These are phyloP conservation scores for Thermomucor indicae-seudaticae DNA, from an alignment of 371 early-diverging fungal species.

Conservation along the genomic window DNA sequence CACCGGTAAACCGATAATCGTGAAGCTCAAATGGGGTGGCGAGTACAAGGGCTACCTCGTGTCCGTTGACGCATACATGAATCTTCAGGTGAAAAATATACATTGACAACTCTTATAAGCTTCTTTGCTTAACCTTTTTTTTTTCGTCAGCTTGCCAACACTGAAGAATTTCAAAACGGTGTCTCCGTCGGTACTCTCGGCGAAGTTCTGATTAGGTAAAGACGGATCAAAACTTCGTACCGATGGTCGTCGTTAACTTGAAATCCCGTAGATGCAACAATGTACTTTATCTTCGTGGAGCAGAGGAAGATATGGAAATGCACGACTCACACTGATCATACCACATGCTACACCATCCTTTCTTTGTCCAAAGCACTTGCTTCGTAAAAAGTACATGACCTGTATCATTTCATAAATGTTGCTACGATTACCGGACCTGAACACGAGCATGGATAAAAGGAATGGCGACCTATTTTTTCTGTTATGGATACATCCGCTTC, in stretches of 20 bases:
- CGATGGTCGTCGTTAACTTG: not conserved
- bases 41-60: constrained; percentile 94
- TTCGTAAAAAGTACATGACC: too few relatives aligned
- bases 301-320: constrained; percentile 57
- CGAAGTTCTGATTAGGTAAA: constrained; percentile 88
- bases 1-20: constrained; percentile 88
- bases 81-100: constrained; percentile 77
- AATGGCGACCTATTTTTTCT: too few relatives aligned
- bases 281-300: constrained; percentile 78
- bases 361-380: too few relatives aligned
- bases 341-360: too few relatives aligned
- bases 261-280: constrained; percentile 74
- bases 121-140: too few relatives aligned
- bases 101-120: too few relatives aligned
- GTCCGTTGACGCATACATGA: constrained; percentile 97
- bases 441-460: too few relatives aligned
- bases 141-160: constrained; percentile 85
- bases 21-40: constrained; percentile 97
- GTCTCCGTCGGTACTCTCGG: constrained; percentile 84
- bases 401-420: too few relatives aligned
- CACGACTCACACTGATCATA: too few relatives aligned
- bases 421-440: too few relatives aligned
- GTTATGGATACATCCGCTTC: too few relatives aligned
- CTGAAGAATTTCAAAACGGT: constrained; percentile 95
- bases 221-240: not conserved